Percentiles rank a stretch among this genome's conserved stretches.
phyloP scores from a whole-genome alignment of 2,329 filamentous ascomycete genomes.

The Ceratocystis variospora region DNA sequence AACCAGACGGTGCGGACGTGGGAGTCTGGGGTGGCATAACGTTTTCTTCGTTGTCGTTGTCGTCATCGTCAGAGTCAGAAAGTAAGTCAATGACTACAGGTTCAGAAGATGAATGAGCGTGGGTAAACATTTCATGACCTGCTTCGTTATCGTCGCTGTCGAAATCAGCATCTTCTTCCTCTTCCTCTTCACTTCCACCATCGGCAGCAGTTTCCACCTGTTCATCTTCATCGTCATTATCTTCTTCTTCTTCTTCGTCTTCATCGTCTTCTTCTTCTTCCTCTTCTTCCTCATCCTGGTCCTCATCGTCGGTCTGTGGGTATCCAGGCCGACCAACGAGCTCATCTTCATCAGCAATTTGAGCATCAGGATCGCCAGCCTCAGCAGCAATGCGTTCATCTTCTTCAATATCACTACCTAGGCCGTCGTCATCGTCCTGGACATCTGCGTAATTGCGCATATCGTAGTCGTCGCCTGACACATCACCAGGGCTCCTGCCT shows the following conservation, averaged over 20 bases:
- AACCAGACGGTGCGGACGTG: background rate
- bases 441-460: conserved; percentile 22
- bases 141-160: conserved; percentile 13
- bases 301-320: conserved; percentile 7
- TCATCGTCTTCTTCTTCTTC: conserved; percentile 15
- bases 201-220: conserved; percentile 9
- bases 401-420: conserved; percentile 12
- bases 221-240: conserved; percentile 16
- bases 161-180: conserved; percentile 7
- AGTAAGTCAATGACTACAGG: conserved; percentile 36
- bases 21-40: background rate
- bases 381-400: conserved; percentile 10
- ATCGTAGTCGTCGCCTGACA: conserved; percentile 23
- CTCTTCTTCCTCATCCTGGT: conserved; percentile 13
- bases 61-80: conserved; percentile 35
- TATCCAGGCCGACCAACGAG: conserved; percentile 6
- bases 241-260: conserved; percentile 20
- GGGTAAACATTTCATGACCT: background rate
- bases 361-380: conserved; percentile 8
- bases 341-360: conserved; percentile 14
- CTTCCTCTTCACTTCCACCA: conserved; percentile 11
- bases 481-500: conserved; percentile 23
- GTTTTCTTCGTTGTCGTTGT: conserved; percentile 20
- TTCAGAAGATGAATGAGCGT: conserved; percentile 21
- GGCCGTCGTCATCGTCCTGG: conserved; percentile 20